Percentiles rank a stretch among this genome's conserved stretches.
phyloP scores from a whole-genome alignment of 139 green algal species.

The Protoeuglena noctilucae region DNA sequence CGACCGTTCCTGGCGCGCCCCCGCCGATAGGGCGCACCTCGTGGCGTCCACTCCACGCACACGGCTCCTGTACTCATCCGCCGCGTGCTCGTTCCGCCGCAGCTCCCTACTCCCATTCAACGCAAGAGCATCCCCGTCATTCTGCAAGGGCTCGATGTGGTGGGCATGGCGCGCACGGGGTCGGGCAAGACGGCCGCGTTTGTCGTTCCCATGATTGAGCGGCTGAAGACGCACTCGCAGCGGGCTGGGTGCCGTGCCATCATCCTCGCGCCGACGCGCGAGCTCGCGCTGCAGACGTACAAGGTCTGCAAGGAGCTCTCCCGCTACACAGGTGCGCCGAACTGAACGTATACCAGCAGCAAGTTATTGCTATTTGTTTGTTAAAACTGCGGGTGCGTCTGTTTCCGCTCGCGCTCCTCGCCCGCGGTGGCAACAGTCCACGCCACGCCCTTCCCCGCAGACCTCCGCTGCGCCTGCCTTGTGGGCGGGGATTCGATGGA shows the following conservation, averaged over 20 bases:
- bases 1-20: no score
- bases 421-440: not conserved
- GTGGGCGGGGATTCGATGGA: slow-evolving; percentile 94
- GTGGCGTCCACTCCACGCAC: no score
- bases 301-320: slow-evolving; percentile 69
- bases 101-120: slow-evolving; percentile 92
- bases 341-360: not conserved
- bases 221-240: slow-evolving; percentile 50
- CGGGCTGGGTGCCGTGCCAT: slow-evolving; percentile 61
- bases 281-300: slow-evolving; percentile 73
- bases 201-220: slow-evolving; percentile 78
- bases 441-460: no score
- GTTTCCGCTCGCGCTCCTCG: not conserved
- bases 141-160: slow-evolving; percentile 55
- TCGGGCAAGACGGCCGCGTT: slow-evolving; percentile 94
- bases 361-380: not conserved
- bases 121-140: slow-evolving; percentile 70
- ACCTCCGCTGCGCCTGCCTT: slow-evolving; percentile 63
- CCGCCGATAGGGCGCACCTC: no score
- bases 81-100: no score
- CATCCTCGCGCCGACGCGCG: slow-evolving; percentile 58
- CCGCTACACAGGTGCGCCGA: not conserved
- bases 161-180: slow-evolving; percentile 86
- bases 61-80: no score
- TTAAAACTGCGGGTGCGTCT: not conserved